A percentile compares a stretch with the other conserved stretches of the same genome.
Conservation (phyloP, 495 filamentous ascomycete genomes). For the Daldinia grandis region DNA sequence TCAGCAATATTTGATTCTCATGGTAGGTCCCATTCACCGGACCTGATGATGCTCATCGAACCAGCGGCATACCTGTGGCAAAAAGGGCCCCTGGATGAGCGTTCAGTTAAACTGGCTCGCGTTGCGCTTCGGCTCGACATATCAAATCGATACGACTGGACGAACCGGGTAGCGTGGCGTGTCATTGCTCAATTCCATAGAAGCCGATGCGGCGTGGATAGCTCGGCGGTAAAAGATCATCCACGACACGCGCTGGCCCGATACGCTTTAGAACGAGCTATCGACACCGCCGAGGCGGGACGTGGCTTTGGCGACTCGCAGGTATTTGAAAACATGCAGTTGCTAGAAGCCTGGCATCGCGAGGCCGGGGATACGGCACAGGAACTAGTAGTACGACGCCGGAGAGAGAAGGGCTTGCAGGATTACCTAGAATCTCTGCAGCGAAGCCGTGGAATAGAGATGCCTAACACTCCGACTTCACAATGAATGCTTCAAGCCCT, state of each 20-base stretch:
- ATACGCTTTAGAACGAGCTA: constrained; percentile 27
- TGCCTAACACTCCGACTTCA: constrained; percentile 7
- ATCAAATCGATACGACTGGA: constrained; percentile 30
- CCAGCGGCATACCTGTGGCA: constrained; percentile 37
- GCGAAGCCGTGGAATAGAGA: background rate
- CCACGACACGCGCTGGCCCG: constrained; percentile 33
- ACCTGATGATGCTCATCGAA: constrained; percentile 21
- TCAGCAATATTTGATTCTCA: constrained; percentile 11
- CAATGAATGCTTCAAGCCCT: constrained; percentile 2
- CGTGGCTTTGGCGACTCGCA: constrained; percentile 31
- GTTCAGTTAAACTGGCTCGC: constrained; percentile 25
- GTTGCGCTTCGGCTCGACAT: constrained; percentile 6
- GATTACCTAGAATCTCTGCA: constrained; percentile 28
- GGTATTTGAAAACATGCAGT: constrained; percentile 37
- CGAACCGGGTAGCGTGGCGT: constrained; percentile 36
- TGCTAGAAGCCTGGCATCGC: constrained; percentile 34
- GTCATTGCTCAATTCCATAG: constrained; percentile 36
- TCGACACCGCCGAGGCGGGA: constrained; percentile 23
- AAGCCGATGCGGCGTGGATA: constrained; percentile 14
- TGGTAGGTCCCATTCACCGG: background rate
- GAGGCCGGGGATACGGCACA: constrained; percentile 30
- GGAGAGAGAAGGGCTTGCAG: constrained; percentile 25
- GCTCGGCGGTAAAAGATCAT: constrained; percentile 8
- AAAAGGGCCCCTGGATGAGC: constrained; percentile 28
- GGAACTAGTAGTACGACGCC: constrained; percentile 20